Conservation (phyloP, 2,329 filamentous ascomycete genomes). For the Acrocalymma vagum region DNA sequence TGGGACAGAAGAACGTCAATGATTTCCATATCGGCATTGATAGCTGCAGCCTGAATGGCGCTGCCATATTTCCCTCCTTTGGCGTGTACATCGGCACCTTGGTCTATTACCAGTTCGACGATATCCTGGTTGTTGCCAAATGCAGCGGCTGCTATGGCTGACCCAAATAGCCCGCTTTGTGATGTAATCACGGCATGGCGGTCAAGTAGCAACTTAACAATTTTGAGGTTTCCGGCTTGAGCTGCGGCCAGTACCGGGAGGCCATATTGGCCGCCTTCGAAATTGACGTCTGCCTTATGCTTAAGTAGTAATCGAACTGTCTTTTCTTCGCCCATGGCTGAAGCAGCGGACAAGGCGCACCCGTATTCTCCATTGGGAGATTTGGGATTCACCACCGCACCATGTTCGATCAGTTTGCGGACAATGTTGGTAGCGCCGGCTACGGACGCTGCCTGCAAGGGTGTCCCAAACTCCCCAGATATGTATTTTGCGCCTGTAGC, state of each 20-base stretch:
- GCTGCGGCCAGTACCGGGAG: constrained; percentile 28
- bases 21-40: constrained; percentile 20
- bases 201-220: constrained; percentile 21
- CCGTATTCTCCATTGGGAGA: constrained; percentile 23
- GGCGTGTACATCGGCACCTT: constrained; percentile 26
- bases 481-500: constrained; percentile 14
- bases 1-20: constrained; percentile 22
- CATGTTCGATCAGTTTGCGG: constrained; percentile 18
- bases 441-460: constrained; percentile 29
- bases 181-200: constrained; percentile 19
- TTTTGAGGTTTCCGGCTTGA: constrained; percentile 7
- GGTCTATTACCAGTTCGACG: constrained; percentile 28
- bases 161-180: constrained; percentile 16
- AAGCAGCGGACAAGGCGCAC: constrained; percentile 20
- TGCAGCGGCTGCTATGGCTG: constrained; percentile 25
- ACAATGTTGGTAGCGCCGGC: constrained; percentile 21
- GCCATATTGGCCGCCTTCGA: constrained; percentile 22
- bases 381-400: constrained; percentile 23
- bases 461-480: constrained; percentile 25
- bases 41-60: constrained; percentile 23
- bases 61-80: constrained; percentile 27
- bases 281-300: constrained; percentile 24
- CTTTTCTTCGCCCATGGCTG: constrained; percentile 9
- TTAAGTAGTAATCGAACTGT: constrained; percentile 22
- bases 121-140: constrained; percentile 19